These are phyloP conservation scores for Penicillium fimorum DNA, from an alignment of 495 filamentous ascomycete species.

Conservation along the genomic window DNA sequence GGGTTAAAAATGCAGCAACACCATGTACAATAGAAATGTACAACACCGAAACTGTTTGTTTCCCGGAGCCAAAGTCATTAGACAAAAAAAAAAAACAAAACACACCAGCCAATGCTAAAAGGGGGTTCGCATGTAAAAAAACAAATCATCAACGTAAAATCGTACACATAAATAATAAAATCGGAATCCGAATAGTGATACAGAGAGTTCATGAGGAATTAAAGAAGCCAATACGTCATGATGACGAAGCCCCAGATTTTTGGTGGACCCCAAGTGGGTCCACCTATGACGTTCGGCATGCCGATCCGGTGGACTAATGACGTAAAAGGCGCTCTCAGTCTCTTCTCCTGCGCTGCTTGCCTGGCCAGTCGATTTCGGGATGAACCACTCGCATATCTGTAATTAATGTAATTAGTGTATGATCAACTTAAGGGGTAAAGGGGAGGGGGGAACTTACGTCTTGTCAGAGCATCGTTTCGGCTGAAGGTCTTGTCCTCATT, in stretches of 20 bases:
- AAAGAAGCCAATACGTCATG: slow-evolving; percentile 23
- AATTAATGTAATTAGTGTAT: slow-evolving; percentile 12
- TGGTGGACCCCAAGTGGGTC: slow-evolving; percentile 1
- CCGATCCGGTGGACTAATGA: slow-evolving; percentile 19
- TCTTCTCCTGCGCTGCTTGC: slow-evolving; percentile 54
- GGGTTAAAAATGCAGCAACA: slow-evolving; percentile 11
- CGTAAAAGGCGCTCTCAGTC: slow-evolving; percentile 29
- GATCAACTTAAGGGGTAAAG: slow-evolving; percentile 1
- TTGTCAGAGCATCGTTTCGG: slow-evolving; percentile 84
- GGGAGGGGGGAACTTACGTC: slow-evolving; percentile 39
- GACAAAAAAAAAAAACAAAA: slow-evolving; percentile 1
- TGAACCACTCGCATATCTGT: slow-evolving; percentile 81
- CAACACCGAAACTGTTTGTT: slow-evolving; percentile 13
- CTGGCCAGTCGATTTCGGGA: slow-evolving; percentile 77
- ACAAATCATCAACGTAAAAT: slow-evolving; percentile 27
- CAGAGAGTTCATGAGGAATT: slow-evolving; percentile 22
- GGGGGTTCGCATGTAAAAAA: slow-evolving; percentile 21
- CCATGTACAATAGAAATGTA: slow-evolving; percentile 18
- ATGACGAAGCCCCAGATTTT: slow-evolving; percentile 15
- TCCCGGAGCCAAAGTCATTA: neutral
- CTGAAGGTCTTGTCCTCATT: slow-evolving; percentile 98
- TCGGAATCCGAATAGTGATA: slow-evolving; percentile 8
- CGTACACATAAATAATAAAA: slow-evolving; percentile 20
- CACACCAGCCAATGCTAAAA: slow-evolving; percentile 24
- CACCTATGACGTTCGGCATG: slow-evolving; percentile 21